Percentiles rank a stretch among this genome's conserved stretches.
These are phyloP conservation scores for Purpureocillium lavendulum DNA, from an alignment of 2,329 filamentous ascomycete species.

Conservation along the genomic window DNA sequence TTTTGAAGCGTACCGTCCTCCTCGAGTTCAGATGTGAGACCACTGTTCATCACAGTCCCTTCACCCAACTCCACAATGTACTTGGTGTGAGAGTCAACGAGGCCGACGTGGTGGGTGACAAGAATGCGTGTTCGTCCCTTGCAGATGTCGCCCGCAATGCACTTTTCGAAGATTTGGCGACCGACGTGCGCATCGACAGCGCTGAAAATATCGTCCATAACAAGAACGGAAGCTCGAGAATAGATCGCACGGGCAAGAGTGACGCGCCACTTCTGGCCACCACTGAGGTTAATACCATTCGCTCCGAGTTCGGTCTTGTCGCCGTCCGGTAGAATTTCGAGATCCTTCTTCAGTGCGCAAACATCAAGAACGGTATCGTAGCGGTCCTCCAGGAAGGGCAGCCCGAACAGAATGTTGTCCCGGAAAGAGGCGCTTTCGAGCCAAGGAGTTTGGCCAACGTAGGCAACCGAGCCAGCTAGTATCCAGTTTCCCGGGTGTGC, in stretches of 20 bases:
- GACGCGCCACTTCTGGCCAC: constrained; percentile 76
- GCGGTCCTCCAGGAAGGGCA: constrained; percentile 60
- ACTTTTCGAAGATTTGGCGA: constrained; percentile 69
- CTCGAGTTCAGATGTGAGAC: constrained; percentile 56
- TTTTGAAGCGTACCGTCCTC: constrained; percentile 45
- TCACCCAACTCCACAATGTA: constrained; percentile 68
- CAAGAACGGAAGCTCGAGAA: constrained; percentile 65
- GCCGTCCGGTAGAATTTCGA: constrained; percentile 68
- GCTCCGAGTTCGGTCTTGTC: constrained; percentile 76
- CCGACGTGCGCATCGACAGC: constrained; percentile 77
- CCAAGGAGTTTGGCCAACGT: constrained; percentile 75
- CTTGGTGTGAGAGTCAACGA: constrained; percentile 62
- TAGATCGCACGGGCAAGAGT: constrained; percentile 75
- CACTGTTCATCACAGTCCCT: constrained; percentile 56
- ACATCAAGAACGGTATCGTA: constrained; percentile 64
- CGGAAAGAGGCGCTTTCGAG: constrained; percentile 74
- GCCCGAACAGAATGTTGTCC: constrained; percentile 71
- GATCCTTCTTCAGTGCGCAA: constrained; percentile 67
- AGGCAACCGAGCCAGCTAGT: constrained; percentile 60
- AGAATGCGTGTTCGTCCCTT: constrained; percentile 64
- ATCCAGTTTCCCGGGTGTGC: constrained; percentile 62
- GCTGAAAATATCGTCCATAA: constrained; percentile 80
- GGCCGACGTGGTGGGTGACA: constrained; percentile 70
- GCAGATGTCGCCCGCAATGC: constrained; percentile 62
- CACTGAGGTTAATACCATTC: constrained; percentile 76